A percentile compares a stretch with the other conserved stretches of the same genome.
phyloP scores from a whole-genome alignment of 2,329 filamentous ascomycete genomes.

The Aureobasidium sp. region DNA sequence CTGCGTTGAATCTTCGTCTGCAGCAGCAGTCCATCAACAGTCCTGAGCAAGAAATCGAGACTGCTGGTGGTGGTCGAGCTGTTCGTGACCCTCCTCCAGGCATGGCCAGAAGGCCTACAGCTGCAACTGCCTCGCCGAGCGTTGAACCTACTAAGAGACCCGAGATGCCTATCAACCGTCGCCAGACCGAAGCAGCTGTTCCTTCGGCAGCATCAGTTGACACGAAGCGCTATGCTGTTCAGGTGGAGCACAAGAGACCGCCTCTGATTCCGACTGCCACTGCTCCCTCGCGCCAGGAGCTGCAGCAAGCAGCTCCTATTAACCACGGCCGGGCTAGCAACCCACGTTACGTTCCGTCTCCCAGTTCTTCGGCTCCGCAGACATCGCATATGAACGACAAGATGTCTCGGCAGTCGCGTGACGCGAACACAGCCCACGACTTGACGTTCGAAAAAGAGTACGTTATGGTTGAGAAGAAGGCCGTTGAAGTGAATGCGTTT shows the following conservation, averaged over 20 bases:
- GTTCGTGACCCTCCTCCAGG: not conserved
- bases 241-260: not conserved
- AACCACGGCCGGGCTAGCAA: not conserved
- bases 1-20: conserved; percentile 24
- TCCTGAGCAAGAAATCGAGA: conserved; percentile 14
- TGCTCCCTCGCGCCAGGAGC: conserved; percentile 12
- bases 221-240: not conserved
- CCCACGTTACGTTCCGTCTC: conserved; percentile 4
- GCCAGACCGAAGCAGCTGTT: not conserved
- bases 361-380: conserved; percentile 14
- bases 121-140: not conserved
- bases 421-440: conserved; percentile 63
- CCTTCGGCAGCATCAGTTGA: not conserved
- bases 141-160: not conserved
- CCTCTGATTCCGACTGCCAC: conserved; percentile 11
- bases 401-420: conserved; percentile 22
- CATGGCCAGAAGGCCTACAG: not conserved
- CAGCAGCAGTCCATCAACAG: conserved; percentile 23
- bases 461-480: conserved; percentile 88
- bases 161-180: not conserved
- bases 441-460: conserved; percentile 89
- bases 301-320: not conserved
- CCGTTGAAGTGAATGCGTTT: conserved; percentile 94
- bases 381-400: conserved; percentile 30
- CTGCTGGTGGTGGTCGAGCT: not conserved